Base-by-base conservation (phyloP, 768 basidiomycete species). In the Boletus patriciae region DNA sequence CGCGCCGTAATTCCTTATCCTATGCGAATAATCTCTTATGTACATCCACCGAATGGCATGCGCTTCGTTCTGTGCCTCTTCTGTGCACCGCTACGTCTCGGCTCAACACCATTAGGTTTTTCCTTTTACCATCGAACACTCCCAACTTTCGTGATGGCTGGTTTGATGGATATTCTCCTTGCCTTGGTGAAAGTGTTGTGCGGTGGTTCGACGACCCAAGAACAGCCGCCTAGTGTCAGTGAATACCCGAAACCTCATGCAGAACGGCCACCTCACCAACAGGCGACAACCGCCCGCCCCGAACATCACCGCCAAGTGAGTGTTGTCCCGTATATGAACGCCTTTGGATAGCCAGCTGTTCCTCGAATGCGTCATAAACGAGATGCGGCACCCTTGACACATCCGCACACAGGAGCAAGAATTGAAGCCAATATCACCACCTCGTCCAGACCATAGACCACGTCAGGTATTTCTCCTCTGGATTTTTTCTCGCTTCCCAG, bases 101-200 rank as follows among this genome's bases (percentile, higher is more conserved):
- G 2, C 23, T 18, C 46, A 7, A 31, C 18, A 45, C 36, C 6
- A 15, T 19, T 19, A 18, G 16, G 31, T 4, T 21, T n/a, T 43
- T 36, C 31, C 16, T 23, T n/a, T 25, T 21, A 21, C 21, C 43
- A 21, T 31, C 13, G n/a, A 45, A 34, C 23, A 11, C 19, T 6
- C 27, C 12, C 31, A 19, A 42, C 4, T 16, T 25, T 12, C 41
- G 37, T n/a, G 44, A 70, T 66, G 68, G 60, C 49, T 45, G 56
- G 67, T 3, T 57, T 72, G 1, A 54, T 67, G 61, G 67, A 73
- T 36, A 42, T 72, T 38, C 48, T 72, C 16, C 67, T 60, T 33
- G 53, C 63, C 34, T 43, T 72, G 19, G 67, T 54, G 10, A 63
- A 46, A 4, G 41, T 50, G 18, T 33, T 72, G 40, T 73, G 72